Conservation (phyloP, 805 yeast species). For the Nakazawaea populi region DNA sequence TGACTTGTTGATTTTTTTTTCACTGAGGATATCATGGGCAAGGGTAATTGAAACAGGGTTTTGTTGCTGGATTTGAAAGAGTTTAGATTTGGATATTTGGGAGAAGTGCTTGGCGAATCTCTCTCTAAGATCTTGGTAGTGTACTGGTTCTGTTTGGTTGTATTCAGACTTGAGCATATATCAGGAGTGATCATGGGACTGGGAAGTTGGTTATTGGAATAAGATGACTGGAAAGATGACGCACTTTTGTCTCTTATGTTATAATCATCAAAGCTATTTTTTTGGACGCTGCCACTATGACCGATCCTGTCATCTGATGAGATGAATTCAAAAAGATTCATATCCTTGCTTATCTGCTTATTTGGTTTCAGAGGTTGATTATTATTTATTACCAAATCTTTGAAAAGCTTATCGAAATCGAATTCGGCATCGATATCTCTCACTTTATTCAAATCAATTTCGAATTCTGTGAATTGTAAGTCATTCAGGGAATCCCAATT, state of each 20-base stretch:
- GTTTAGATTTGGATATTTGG: no score
- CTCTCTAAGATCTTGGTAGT: background rate
- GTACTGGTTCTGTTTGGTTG: background rate
- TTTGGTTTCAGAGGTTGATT: slow-evolving; percentile 20
- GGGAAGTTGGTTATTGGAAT: slow-evolving; percentile 13
- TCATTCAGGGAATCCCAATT: slow-evolving; percentile 30
- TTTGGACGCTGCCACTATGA: background rate
- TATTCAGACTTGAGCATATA: background rate
- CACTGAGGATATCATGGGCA: slow-evolving; percentile 9
- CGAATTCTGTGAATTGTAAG: slow-evolving; percentile 45
- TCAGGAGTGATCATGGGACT: slow-evolving; percentile 17
- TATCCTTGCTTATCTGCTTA: slow-evolving; percentile 2
- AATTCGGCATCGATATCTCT: slow-evolving; percentile 55
- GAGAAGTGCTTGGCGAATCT: background rate
- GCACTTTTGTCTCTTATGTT: background rate
- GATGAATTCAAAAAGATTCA: background rate
- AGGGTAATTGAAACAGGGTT: slow-evolving; percentile 7
- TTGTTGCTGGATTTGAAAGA: no score
- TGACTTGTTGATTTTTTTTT: background rate
- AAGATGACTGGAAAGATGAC: background rate
- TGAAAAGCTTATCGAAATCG: slow-evolving; percentile 35
- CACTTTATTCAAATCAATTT: slow-evolving; percentile 52
- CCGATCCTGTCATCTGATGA: background rate
- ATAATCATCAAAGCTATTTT: background rate
- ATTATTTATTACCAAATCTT: slow-evolving; percentile 22